phyloP scores from a whole-genome alignment of 108 stramenopile genomes.

The Nitzschia sp. region DNA sequence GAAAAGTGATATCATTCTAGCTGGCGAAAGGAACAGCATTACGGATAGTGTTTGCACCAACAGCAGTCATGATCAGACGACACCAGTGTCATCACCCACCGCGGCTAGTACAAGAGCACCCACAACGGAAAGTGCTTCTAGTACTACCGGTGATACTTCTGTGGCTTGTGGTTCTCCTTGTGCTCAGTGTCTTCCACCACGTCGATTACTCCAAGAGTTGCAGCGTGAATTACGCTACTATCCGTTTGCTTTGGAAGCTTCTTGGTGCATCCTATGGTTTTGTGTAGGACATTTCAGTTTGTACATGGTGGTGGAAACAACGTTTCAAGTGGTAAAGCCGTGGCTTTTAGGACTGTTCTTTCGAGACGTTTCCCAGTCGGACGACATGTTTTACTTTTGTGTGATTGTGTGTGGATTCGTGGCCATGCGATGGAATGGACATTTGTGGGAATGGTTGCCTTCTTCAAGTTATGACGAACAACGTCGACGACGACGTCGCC shows the following conservation, averaged over 20 bases:
- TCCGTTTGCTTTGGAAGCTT: neutral
- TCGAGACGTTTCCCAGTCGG: neutral
- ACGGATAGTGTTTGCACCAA: too few species aligned
- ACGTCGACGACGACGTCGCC: too few species aligned
- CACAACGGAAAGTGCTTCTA: neutral
- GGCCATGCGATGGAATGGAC: slow-evolving; percentile 11
- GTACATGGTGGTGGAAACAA: neutral
- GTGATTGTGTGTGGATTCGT: neutral
- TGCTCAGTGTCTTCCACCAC: too few species aligned
- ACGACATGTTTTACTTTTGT: neutral
- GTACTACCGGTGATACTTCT: neutral
- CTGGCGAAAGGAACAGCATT: too few species aligned
- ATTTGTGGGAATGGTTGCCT: slow-evolving; percentile 7
- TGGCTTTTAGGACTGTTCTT: neutral
- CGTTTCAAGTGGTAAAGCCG: neutral
- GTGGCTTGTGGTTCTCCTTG: neutral
- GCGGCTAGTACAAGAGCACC: neutral
- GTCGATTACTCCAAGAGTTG: neutral
- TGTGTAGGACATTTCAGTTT: neutral
- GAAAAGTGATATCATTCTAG: too few species aligned
- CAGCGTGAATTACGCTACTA: neutral
- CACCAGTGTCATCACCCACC: neutral
- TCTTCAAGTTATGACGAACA: too few species aligned
- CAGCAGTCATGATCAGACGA: neutral
- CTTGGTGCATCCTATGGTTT: neutral